Conservation (phyloP, 805 yeast genomes). For the Vanderwaltozyma tropicalis region DNA sequence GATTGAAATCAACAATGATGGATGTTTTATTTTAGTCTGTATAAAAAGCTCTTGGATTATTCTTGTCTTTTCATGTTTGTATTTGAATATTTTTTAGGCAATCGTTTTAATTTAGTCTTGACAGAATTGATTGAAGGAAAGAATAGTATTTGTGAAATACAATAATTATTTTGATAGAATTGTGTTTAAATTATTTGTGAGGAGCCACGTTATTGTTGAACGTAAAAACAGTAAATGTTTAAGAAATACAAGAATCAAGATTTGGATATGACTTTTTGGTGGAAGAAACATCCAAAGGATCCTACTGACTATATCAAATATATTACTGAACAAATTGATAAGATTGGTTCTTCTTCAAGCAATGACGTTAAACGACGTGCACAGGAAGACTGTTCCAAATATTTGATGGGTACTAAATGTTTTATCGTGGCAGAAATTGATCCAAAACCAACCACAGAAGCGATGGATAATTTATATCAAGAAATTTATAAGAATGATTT, state of each 20-base stretch:
- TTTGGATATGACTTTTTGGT: conserved; percentile 70
- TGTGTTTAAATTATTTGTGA: no score
- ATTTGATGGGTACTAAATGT: conserved; percentile 51
- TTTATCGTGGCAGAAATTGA: conserved; percentile 55
- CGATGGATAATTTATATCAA: conserved; percentile 61
- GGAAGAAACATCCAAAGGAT: conserved; percentile 82
- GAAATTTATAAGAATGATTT: conserved; percentile 69
- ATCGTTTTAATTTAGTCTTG: no score
- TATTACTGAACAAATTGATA: conserved; percentile 60
- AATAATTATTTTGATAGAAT: no score
- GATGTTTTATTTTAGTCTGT: no score
- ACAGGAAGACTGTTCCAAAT: conserved; percentile 66
- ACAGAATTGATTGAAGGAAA: no score
- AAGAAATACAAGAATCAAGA: conserved; percentile 23
- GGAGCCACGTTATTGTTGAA: no score
- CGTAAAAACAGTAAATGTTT: no score
- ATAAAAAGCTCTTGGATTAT: no score
- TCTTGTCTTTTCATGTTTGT: no score
- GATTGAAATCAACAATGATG: no score
- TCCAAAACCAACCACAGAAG: conserved; percentile 50
- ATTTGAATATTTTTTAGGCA: no score
- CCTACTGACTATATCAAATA: conserved; percentile 75
- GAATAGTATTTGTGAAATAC: no score
- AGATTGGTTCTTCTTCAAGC: conserved; percentile 27
- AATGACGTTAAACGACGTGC: conserved; percentile 31